Conservation (phyloP, 371 early-diverging fungal species). For the Mortierella sp. region DNA sequence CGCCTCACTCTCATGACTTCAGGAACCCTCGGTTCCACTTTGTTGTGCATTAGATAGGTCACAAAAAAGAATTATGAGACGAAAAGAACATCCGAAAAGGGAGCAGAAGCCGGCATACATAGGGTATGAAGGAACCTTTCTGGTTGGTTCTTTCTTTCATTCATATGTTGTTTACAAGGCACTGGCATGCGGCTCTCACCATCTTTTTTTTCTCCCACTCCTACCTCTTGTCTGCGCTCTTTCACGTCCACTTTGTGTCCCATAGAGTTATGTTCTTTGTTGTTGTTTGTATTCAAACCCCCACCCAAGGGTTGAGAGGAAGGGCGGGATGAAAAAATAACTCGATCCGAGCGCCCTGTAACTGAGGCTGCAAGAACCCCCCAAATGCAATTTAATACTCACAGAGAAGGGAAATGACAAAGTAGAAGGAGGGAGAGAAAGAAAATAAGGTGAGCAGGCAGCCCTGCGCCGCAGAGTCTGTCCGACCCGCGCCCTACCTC, state of each 20-base stretch:
- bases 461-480: not conserved
- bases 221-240: not conserved
- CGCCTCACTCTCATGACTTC: too few species aligned
- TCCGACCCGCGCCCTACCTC: not conserved
- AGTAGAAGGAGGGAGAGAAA: not conserved
- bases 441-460: not conserved
- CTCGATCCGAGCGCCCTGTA: not conserved
- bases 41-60: not conserved
- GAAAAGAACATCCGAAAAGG: not conserved
- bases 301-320: not conserved
- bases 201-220: not conserved
- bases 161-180: not conserved
- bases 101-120: not conserved
- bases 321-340: not conserved
- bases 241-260: not conserved
- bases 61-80: not conserved
- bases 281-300: not conserved
- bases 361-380: not conserved
- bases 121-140: not conserved
- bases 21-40: not conserved
- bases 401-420: slow-evolving; percentile 3
- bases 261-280: not conserved
- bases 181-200: slow-evolving; percentile 8
- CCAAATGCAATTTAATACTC: not conserved
- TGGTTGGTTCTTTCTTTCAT: not conserved